phyloP scores from a whole-genome alignment of 352 stramenopile species.

The Thalassiosira mediterranea region DNA sequence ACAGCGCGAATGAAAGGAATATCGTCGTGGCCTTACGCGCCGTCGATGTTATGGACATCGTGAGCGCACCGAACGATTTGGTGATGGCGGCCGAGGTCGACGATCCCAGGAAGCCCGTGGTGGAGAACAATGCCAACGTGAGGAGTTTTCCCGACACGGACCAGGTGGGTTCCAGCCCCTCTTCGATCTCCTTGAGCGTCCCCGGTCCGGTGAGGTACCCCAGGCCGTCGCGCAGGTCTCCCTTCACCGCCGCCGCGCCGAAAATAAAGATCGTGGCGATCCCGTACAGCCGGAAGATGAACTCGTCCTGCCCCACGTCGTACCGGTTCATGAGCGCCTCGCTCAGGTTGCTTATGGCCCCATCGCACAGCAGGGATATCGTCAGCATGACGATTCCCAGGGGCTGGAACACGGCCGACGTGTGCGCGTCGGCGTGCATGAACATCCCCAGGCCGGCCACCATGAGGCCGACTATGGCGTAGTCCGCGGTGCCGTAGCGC shows the following conservation, averaged over 20 bases:
- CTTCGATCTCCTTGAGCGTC: constrained; percentile 74
- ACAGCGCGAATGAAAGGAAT: constrained; percentile 84
- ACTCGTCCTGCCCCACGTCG: constrained; percentile 82
- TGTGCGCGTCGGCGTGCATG: constrained; percentile 80
- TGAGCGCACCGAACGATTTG: constrained; percentile 84
- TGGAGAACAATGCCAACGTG: constrained; percentile 73
- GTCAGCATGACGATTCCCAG: constrained; percentile 79
- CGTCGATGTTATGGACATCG: constrained; percentile 83
- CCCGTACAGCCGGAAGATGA: constrained; percentile 81
- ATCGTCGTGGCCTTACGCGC: constrained; percentile 81
- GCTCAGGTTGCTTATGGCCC: constrained; percentile 78
- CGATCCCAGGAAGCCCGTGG: constrained; percentile 78
- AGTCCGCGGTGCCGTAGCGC: constrained; percentile 68
- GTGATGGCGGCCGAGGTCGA: constrained; percentile 82
- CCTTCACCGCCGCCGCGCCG: constrained; percentile 59
- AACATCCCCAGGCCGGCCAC: constrained; percentile 77
- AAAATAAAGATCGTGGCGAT: constrained; percentile 77
- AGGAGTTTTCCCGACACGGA: constrained; percentile 60
- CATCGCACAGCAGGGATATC: constrained; percentile 78
- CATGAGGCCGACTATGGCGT: constrained; percentile 77
- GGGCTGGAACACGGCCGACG: constrained; percentile 72
- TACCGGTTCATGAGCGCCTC: constrained; percentile 81
- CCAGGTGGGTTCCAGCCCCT: constrained; percentile 67
- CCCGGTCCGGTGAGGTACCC: constrained; percentile 65
- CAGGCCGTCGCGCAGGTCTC: constrained; percentile 71